These are phyloP conservation scores for Trichoderma harzianum DNA, from an alignment of 2,329 filamentous ascomycete species.

Conservation along the genomic window DNA sequence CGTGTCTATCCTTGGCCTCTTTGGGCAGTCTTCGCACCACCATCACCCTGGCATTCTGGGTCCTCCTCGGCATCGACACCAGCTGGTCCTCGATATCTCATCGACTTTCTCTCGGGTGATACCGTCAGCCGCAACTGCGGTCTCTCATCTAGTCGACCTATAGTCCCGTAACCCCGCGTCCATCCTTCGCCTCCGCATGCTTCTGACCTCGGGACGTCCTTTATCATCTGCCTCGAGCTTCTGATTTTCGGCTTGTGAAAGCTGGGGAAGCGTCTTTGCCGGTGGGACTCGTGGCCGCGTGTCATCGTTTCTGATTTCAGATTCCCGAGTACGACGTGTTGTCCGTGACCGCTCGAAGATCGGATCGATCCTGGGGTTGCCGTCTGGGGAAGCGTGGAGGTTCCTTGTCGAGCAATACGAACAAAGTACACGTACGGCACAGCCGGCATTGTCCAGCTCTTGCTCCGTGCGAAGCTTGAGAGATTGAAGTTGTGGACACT, in stretches of 20 bases:
- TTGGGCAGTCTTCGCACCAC: neutral
- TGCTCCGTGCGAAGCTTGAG: neutral
- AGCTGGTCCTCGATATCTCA: neutral
- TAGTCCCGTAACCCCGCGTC: conserved; percentile 9
- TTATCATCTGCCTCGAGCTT: conserved; percentile 13
- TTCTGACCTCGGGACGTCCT: conserved; percentile 18
- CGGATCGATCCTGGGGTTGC: neutral
- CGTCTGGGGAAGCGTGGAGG: conserved; percentile 5
- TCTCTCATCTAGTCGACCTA: neutral
- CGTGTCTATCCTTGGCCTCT: neutral
- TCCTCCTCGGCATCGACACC: neutral
- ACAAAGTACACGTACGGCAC: neutral
- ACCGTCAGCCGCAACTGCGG: conserved; percentile 5
- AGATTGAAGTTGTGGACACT: neutral
- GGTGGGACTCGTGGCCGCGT: neutral
- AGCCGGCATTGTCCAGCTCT: neutral
- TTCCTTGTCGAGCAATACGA: neutral
- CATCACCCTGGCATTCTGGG: neutral
- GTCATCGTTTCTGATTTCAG: neutral
- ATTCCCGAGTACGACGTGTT: conserved; percentile 8
- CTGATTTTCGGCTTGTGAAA: conserved; percentile 19
- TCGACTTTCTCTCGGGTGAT: neutral
- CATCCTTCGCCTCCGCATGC: neutral
- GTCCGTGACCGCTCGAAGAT: conserved; percentile 7
- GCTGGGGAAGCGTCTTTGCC: conserved; percentile 15